Conservation (phyloP, 352 stramenopile species). For the Phytophthora lateralis region DNA sequence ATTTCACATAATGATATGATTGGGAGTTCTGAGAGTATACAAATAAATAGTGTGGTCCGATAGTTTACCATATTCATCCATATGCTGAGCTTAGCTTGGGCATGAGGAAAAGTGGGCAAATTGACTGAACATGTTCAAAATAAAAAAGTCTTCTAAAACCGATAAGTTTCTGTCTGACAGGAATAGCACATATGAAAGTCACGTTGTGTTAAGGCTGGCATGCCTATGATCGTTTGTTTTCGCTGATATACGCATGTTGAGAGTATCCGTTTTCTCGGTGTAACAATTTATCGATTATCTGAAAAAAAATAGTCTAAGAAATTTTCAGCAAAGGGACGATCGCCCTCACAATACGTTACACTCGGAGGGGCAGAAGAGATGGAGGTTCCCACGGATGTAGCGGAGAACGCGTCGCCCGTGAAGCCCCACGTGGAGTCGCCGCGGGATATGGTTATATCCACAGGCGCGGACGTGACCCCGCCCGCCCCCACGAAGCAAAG, state of each 20-base stretch:
- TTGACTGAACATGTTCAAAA: background rate
- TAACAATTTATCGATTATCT: background rate
- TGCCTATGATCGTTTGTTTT: no score
- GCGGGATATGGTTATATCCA: background rate
- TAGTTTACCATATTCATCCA: no score
- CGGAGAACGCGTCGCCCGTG: constrained; percentile 15
- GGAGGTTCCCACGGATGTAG: constrained; percentile 20
- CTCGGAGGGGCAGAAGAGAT: constrained; percentile 16
- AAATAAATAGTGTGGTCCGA: no score
- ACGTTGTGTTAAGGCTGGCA: no score
- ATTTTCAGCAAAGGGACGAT: constrained; percentile 28
- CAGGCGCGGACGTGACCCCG: background rate
- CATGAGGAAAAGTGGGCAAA: background rate
- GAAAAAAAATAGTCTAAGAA: constrained; percentile 19
- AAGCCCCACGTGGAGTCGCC: constrained; percentile 11
- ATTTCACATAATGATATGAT: no score
- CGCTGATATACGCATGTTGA: constrained; percentile 1
- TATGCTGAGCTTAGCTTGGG: constrained; percentile 10
- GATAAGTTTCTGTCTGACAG: no score
- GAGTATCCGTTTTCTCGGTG: constrained; percentile 7
- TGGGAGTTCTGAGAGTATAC: no score
- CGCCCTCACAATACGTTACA: constrained; percentile 31
- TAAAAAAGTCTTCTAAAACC: no score
- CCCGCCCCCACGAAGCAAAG: constrained; percentile 3
- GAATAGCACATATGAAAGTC: no score